Base-by-base conservation (phyloP, 768 basidiomycete species). In the Hygrophorus russula region DNA sequence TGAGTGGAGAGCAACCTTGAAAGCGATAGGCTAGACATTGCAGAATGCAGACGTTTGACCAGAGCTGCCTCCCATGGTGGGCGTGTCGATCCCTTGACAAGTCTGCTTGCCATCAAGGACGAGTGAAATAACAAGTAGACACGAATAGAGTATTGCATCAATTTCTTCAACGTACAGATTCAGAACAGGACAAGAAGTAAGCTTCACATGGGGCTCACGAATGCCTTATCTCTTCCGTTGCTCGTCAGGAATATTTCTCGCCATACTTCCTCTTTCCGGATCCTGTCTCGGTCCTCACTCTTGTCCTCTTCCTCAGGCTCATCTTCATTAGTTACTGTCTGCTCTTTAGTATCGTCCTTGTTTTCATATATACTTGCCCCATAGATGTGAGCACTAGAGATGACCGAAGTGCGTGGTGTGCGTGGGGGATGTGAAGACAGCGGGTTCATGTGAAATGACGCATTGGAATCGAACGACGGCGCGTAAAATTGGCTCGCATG, bases 71-170 rank as follows among this genome's bases (percentile, higher is more conserved):
- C 78, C 73, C 75, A 82, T 53, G 61, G 57, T 10, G 66, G 64
- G 44, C 66, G 70, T 42, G 59, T 59, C 5, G 64, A 57, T 44
- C 65, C 66, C 42, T 74, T 67, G 44, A 82, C 58, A 3, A 80
- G 51, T 29, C 67, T 58, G 44, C 61, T 72, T 20, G 62, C 53
- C 5, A 69, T 65, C 32, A 79, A 37, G 2, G 74, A 67, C 41
- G 63, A 61, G 56, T 91, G 87, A 57, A 86, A 76, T 27, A 83
- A 57, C 29, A 90, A 68, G 58, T 80, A 85, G 40, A 88, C 62
- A 37, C 76, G 76, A 48, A 91, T 74, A 17, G 82, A 73, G 58
- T 90, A 91, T 66, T 91, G 88, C 44, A 91, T 77, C 44, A 89
- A 54, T 88, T 91, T 91, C 87, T 90, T 18, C 38, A 46, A 6